These are phyloP conservation scores for Starmerella lactis-condensi DNA, from an alignment of 805 yeast species.

Conservation along the genomic window DNA sequence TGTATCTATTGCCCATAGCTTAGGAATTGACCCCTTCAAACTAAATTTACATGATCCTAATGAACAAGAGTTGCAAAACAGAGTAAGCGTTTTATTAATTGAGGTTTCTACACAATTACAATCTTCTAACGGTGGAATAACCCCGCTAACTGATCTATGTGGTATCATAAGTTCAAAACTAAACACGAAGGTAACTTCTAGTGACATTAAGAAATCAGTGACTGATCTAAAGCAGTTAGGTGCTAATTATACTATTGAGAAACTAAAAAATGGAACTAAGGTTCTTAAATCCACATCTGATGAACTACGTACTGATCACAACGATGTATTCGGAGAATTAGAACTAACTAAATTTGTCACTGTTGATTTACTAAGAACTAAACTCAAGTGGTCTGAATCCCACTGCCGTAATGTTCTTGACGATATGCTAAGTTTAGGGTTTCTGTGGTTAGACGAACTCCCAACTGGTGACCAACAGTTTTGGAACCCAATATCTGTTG, in stretches of 20 bases:
- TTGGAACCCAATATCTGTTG: conserved; percentile 21
- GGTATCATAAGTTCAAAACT: conserved; percentile 17
- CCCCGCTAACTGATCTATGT: conserved; percentile 38
- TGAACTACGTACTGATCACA: conserved; percentile 50
- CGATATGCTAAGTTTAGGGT: conserved; percentile 65
- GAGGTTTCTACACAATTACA: conserved; percentile 57
- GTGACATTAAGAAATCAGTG: conserved; percentile 42
- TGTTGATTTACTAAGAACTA: conserved; percentile 44
- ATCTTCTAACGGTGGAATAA: conserved; percentile 65
- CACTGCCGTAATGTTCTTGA: conserved; percentile 48
- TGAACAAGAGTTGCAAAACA: conserved; percentile 40
- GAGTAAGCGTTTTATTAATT: conserved; percentile 52
- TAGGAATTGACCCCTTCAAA: conserved; percentile 69
- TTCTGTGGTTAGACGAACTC: conserved; percentile 62
- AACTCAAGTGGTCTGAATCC: conserved; percentile 51
- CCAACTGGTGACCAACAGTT: conserved; percentile 20
- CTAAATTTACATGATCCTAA: conserved; percentile 18
- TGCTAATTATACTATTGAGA: conserved; percentile 47
- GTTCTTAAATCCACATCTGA: conserved; percentile 48
- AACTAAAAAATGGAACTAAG: conserved; percentile 34
- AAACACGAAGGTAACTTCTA: conserved; percentile 18
- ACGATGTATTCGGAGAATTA: conserved; percentile 53
- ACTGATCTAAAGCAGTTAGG: conserved; percentile 40
- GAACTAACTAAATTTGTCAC: conserved; percentile 62
- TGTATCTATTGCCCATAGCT: conserved; percentile 52